Conservation (phyloP, 2,329 filamentous ascomycete species). For the Pseudogymnoascus sp. region DNA sequence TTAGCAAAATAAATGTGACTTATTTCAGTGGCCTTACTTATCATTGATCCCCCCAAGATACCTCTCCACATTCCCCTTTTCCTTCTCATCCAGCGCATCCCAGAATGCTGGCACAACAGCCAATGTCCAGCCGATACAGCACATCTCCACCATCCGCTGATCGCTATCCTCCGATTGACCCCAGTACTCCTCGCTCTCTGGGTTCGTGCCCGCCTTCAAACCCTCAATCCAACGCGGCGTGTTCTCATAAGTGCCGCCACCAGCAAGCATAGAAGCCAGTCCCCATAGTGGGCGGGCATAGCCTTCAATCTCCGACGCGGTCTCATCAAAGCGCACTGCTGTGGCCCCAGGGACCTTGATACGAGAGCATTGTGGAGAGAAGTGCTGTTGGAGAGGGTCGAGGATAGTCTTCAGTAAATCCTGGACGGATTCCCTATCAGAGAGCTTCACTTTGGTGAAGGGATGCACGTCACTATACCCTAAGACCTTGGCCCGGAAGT, state of each 20-base stretch:
- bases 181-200: slow-evolving; percentile 64
- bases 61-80: slow-evolving; percentile 56
- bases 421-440: slow-evolving; percentile 48
- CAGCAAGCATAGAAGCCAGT: slow-evolving; percentile 59
- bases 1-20: slow-evolving; percentile 22
- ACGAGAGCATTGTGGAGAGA: slow-evolving; percentile 56
- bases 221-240: slow-evolving; percentile 61
- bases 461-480: slow-evolving; percentile 47
- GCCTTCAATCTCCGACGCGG: slow-evolving; percentile 68
- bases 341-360: slow-evolving; percentile 60
- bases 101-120: slow-evolving; percentile 47
- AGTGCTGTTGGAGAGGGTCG: slow-evolving; percentile 62
- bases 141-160: slow-evolving; percentile 80
- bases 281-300: slow-evolving; percentile 70
- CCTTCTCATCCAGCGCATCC: slow-evolving; percentile 50
- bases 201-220: slow-evolving; percentile 61
- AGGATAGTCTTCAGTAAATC: slow-evolving; percentile 54
- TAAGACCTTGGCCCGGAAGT: slow-evolving; percentile 28
- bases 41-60: slow-evolving; percentile 71
- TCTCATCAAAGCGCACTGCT: slow-evolving; percentile 68
- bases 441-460: slow-evolving; percentile 44
- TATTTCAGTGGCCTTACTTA: slow-evolving; percentile 47
- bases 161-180: slow-evolving; percentile 67
- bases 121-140: slow-evolving; percentile 65
- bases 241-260: slow-evolving; percentile 55